Base-by-base conservation (phyloP, 2,329 filamentous ascomycete species). In the Ophioceras dolichostomum region DNA sequence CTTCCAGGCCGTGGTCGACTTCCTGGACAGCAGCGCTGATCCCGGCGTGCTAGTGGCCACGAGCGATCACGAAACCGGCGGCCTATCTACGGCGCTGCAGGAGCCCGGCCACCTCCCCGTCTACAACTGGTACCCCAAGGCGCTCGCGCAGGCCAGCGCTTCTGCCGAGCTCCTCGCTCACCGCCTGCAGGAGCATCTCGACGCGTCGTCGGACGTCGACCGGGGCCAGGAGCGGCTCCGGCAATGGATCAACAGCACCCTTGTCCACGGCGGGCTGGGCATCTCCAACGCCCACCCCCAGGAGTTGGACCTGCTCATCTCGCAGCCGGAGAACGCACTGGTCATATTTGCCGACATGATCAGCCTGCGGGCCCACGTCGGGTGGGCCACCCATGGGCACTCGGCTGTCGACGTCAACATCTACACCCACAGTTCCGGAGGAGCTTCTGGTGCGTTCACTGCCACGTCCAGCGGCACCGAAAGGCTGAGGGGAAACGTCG, bases 41-140 rank as follows among this genome's bases (percentile, higher is more conserved):
- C 78, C 88, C 20, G 84, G 82, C 19, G 72, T 95, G 9, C 70
- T 98, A 48, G 82, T 98, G 30, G 78, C 78, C 41, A 98, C 91
- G 3, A 94, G 85, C 41, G 91, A 98, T 59, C 91, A 98, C 56
- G 91, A 98, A 57, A 98, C 91, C 1, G 91, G 91, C 20, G 91
- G 91, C 31, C 68, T 98, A 3, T 71, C 86, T 3, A 76, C 80
- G 14, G 89, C 88, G 19, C 72, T 85, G 48, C 62, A 76, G 51
- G 58, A 67, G 34, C 64, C 65, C 10, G 62, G 60, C 24, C 62
- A 72, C 39, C 59, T 67, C 13, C 71, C 73, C 2, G 64, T 74
- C 20, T 77, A 77, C 51, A 60, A 71, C 50, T 98, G 91, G 91
- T 83, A 85, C 50, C 91, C 91, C 1, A 64, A 72, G 30, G 79